Conservation (phyloP, 495 filamentous ascomycete species). For the Xylaria flabelliformis region DNA sequence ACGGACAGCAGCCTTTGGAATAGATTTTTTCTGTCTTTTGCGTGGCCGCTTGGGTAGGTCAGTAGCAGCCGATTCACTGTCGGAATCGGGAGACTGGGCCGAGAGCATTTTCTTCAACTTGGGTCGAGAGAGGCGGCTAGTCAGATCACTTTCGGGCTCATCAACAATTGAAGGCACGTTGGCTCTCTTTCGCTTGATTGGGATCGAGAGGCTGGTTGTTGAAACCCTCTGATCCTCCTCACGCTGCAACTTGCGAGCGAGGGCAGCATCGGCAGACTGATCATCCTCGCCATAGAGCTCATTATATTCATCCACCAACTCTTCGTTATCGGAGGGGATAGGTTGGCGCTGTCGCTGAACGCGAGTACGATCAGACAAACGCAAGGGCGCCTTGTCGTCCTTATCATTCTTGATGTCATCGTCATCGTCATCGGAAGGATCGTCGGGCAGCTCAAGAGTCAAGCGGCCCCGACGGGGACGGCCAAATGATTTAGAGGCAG, state of each 20-base stretch:
- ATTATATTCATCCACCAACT: conserved; percentile 42
- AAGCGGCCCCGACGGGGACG: conserved; percentile 22
- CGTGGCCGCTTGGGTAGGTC: neutral
- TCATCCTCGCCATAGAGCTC: conserved; percentile 40
- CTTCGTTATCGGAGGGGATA: neutral
- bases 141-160: neutral
- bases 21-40: conserved; percentile 24
- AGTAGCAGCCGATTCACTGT: neutral
- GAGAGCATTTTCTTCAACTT: neutral
- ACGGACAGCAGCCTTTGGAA: conserved; percentile 25
- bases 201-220: neutral
- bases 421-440: conserved; percentile 3
- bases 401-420: neutral
- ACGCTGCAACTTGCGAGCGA: conserved; percentile 47
- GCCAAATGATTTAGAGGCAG: neutral
- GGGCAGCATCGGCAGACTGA: conserved; percentile 39
- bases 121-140: neutral
- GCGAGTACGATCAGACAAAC: conserved; percentile 17
- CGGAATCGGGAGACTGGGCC: neutral
- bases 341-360: conserved; percentile 24
- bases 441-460: conserved; percentile 28
- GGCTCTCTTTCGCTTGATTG: neutral
- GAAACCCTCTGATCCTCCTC: conserved; percentile 40
- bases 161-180: neutral
- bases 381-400: conserved; percentile 25